Base-by-base conservation (phyloP, 306 rosid species). In the Trifolium pratense region DNA sequence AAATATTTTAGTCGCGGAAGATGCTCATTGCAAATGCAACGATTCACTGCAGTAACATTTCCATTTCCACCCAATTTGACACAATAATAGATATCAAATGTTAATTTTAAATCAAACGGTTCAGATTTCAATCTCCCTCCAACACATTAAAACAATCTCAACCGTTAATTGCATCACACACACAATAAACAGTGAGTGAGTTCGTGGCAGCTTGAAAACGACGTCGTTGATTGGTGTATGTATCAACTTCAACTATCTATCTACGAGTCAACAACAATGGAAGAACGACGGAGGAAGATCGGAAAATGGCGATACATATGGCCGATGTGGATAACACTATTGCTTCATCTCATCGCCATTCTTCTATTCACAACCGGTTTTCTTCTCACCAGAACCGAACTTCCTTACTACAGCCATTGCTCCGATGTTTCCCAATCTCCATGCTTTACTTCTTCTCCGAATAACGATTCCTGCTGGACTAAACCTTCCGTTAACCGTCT, bases 371-470 rank as follows among this genome's bases (percentile, higher is more conserved):
- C 94, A 62, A 75, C 81, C 81, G 99, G 97, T 10, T 94, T 91
- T 76, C 89, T 94, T 16, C 95, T 94, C 55, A 91, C 97, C 5
- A 83, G 99, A 53, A 91, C 97, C 18, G 99, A 94, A 81, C 99
- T 94, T 82, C 97, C 97, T 5, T 76, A 62, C 68, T 75, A 75
- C 86, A 89, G 96, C 75, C 86, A 84, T 9, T 87, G 91, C 89
- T 76, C 96, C 67, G 96, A 94, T 52, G 57, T 84, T 29, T 78
- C 85, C 4, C 75, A 81, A 18, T 91, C 96, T 2, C 90, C 92
- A 5, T 94, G 99, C 81, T 71, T 84, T 31, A 62, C 84, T 34
- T 9, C 57, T 53, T 59, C 73, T 48, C 12, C 82, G 31, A 40
- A 65, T 5, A 59, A 74, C 14, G 70, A 40, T 39, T 84, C 80